Evolutionary conservation across 164 flowering plant genomes (phyloP).

Genomic region (Vitis rupestris): DNA sequence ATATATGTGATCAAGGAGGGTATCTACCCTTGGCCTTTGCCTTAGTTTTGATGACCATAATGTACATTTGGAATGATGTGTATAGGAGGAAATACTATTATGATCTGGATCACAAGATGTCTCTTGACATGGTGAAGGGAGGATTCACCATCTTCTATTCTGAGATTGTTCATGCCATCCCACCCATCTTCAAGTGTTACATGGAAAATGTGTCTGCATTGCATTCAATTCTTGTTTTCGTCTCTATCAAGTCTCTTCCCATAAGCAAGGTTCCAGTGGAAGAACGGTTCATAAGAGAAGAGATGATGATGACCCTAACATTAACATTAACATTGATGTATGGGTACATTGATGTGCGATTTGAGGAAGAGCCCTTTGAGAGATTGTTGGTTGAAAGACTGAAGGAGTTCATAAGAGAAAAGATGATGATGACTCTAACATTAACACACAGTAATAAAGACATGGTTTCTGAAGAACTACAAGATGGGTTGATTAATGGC

Average conservation of each 20-base stretch:
- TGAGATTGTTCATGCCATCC: constrained; percentile 79
- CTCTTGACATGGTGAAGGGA: constrained; percentile 37
- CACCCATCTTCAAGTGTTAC: constrained; percentile 75
- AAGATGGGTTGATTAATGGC: neutral
- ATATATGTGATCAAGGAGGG: constrained; percentile 57
- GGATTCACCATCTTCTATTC: constrained; percentile 76
- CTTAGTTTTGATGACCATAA: constrained; percentile 41
- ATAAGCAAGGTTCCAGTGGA: constrained; percentile 62
- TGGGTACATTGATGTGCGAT: constrained; percentile 60
- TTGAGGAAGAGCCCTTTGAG: constrained; percentile 62
- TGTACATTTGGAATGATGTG: constrained; percentile 63
- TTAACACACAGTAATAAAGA: neutral
- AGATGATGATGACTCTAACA: constrained; percentile 13
- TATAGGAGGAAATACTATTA: constrained; percentile 57
- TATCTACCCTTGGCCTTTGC: constrained; percentile 70
- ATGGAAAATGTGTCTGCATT: constrained; percentile 57
- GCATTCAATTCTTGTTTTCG: constrained; percentile 70
- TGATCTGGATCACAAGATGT: constrained; percentile 64
- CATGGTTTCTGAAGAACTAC: neutral
- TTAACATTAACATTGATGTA: constrained; percentile 17
- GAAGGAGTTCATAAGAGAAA: constrained; percentile 50
- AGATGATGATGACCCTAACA: too few species aligned
- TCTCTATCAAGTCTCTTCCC: constrained; percentile 71
- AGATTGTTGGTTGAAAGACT: constrained; percentile 45
- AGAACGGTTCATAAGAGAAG: constrained; percentile 43